Base-by-base conservation (phyloP, 2,329 filamentous ascomycete genomes). In the Pseudocercospora pini-densiflorae region DNA sequence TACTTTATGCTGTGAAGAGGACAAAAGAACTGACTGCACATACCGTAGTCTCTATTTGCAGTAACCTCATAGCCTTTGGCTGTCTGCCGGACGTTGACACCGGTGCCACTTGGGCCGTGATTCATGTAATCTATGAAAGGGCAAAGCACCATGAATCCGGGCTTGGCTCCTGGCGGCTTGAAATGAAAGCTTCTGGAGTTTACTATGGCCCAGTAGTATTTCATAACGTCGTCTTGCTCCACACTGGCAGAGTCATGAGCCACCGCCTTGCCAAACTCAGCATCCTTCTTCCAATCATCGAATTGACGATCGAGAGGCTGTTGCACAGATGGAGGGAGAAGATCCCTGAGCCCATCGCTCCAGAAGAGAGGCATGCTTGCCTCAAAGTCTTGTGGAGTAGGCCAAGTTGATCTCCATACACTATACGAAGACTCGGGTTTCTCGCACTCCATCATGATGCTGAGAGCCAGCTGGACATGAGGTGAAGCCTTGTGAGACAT, bases 91-190 rank as follows among this genome's bases (percentile, higher is more conserved):
- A 88, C 87, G 14, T 81, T 77, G n/a, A 77, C 87, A 89, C 69
- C 70, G 14, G 74, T 70, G 27, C 80, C 79, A 14, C 77, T 73
- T 0, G 77, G 73, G 47, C 73, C 78, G 68, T 87, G 85, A 69
- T 87, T 93, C 81, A 93, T 90, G 63, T 91, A 87, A 76, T 93
- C 91, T 1, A 90, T 88, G 40, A 92, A 89, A 0, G 91, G 91
- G 77, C 89, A 89, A 70, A 92, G 84, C 9, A 87, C 87, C 82
- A 92, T 87, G 73, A 87, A 87, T 71, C 92, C 90, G 24, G 81
- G 77, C 14, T 70, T 85, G 77, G 72, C 75, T 51, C 73, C 82
- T 8, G 79, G 79, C 57, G 77, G 81, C 49, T 85, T 79, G 80
- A 85, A 88, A 73, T 86, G 87, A 72, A 89, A 89, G 27, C 84